Evolutionary conservation across 495 filamentous ascomycete genomes (phyloP).

Genomic region (Hyaloscypha bicolor): DNA sequence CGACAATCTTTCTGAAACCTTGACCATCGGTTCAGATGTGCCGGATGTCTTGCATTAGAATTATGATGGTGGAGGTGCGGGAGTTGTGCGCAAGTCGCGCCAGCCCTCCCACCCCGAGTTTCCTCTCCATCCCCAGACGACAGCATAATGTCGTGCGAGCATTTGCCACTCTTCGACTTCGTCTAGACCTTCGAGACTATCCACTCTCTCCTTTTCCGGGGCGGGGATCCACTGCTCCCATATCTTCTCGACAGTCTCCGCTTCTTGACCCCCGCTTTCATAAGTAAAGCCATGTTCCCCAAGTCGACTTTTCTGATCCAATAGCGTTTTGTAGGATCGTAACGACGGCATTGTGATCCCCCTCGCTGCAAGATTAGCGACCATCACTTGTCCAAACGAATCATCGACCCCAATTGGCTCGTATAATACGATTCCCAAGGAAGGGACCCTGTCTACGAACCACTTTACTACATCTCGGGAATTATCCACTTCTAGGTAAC

Average conservation of each 20-base stretch:
- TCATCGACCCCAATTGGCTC: conserved; percentile 85
- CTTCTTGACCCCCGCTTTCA: conserved; percentile 48
- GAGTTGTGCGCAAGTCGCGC: not conserved
- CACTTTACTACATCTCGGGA: conserved; percentile 66
- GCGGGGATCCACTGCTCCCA: conserved; percentile 73
- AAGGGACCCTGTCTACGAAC: conserved; percentile 58
- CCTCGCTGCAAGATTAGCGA: conserved; percentile 83
- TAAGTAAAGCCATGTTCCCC: conserved; percentile 57
- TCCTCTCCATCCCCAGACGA: conserved; percentile 66
- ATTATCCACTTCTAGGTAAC: conserved; percentile 71
- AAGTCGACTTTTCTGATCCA: conserved; percentile 67
- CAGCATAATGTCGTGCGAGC: conserved; percentile 85
- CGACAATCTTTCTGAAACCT: no score
- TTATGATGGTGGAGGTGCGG: not conserved
- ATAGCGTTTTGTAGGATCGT: conserved; percentile 64
- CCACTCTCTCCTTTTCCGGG: conserved; percentile 80
- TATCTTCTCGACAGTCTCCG: conserved; percentile 69
- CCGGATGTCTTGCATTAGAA: not conserved
- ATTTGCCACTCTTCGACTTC: conserved; percentile 95
- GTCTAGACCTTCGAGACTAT: conserved; percentile 82
- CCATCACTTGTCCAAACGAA: conserved; percentile 87
- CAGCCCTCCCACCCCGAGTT: conserved; percentile 18
- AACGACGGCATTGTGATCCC: conserved; percentile 85
- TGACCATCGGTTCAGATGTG: no score
- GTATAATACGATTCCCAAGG: conserved; percentile 74